Evolutionary conservation across 257 asterid genomes (phyloP).

Genomic region (Nicotiana otophora): DNA sequence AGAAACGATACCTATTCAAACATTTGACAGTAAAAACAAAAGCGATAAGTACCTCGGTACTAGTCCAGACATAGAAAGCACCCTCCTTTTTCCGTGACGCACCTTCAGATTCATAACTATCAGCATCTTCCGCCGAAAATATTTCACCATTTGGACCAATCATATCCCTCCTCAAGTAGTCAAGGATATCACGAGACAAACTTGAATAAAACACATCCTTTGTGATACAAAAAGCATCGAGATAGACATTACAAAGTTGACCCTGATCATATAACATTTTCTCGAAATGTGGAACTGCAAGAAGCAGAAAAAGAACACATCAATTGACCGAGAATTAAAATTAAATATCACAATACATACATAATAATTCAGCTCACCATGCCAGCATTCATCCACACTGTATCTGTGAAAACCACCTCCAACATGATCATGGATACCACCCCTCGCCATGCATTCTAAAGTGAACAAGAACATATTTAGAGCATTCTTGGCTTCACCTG

Average conservation of each 20-base stretch:
- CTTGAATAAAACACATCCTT: conserved; percentile 59
- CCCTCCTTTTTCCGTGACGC: conserved; percentile 77
- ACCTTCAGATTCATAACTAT: conserved; percentile 81
- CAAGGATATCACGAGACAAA: conserved; percentile 67
- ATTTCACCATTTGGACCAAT: conserved; percentile 82
- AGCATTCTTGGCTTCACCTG: conserved; percentile 60
- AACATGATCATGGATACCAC: conserved; percentile 88
- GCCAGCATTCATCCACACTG: conserved; percentile 99
- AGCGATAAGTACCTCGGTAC: conserved; percentile 51
- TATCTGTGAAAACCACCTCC: conserved; percentile 99
- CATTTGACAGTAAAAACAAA: neutral
- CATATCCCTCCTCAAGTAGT: conserved; percentile 92
- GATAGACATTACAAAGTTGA: conserved; percentile 70
- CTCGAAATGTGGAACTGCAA: conserved; percentile 97
- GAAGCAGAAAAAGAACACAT: conserved; percentile 2
- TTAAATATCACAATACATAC: neutral
- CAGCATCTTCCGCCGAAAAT: conserved; percentile 97
- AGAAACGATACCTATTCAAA: neutral
- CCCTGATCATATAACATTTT: conserved; percentile 98
- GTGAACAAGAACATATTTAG: conserved; percentile 57
- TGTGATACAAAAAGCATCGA: conserved; percentile 69
- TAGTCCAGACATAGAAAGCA: conserved; percentile 84
- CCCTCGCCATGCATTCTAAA: conserved; percentile 80
- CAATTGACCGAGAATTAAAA: neutral
- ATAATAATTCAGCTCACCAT: conserved; percentile 47